phyloP scores from a whole-genome alignment of 768 basidiomycete species.

The Amanita thiersii region DNA sequence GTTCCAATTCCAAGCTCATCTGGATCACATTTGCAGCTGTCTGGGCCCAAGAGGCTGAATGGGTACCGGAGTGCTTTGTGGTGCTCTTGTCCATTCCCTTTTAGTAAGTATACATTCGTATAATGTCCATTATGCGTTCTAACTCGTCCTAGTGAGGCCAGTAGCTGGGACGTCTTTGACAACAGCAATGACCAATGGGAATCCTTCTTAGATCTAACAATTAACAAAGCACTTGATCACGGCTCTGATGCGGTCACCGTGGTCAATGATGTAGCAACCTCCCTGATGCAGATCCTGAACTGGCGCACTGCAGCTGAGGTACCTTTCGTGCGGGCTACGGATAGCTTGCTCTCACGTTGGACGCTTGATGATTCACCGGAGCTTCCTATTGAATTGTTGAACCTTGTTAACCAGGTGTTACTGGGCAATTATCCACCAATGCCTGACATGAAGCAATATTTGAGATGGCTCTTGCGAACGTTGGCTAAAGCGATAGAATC shows the following conservation, averaged over 20 bases:
- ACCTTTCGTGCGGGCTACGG: slow-evolving; percentile 44
- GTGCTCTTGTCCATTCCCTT: slow-evolving; percentile 58
- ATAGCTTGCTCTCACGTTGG: slow-evolving; percentile 49
- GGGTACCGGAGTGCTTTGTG: slow-evolving; percentile 46
- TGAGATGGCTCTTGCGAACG: slow-evolving; percentile 56
- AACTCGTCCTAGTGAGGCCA: slow-evolving; percentile 22
- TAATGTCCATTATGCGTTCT: slow-evolving; percentile 5
- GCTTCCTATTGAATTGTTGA: slow-evolving; percentile 45
- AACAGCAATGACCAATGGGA: slow-evolving; percentile 59
- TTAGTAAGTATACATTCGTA: slow-evolving; percentile 30
- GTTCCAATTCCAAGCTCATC: slow-evolving; percentile 34
- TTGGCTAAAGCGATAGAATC: slow-evolving; percentile 45
- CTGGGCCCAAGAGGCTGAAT: slow-evolving; percentile 41
- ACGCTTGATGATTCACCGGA: slow-evolving; percentile 42
- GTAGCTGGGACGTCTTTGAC: slow-evolving; percentile 42
- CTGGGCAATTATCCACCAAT: slow-evolving; percentile 60
- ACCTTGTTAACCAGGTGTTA: slow-evolving; percentile 54
- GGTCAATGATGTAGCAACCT: slow-evolving; percentile 46
- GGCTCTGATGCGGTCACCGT: slow-evolving; percentile 46
- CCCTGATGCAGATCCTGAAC: slow-evolving; percentile 26
- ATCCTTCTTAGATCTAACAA: slow-evolving; percentile 38
- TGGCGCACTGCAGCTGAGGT: slow-evolving; percentile 30
- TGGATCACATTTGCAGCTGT: slow-evolving; percentile 51
- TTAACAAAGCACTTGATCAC: slow-evolving; percentile 51
- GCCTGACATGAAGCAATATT: slow-evolving; percentile 40